These are phyloP conservation scores for Diaporthe citriasiana DNA, from an alignment of 2,329 filamentous ascomycete species.

Conservation along the genomic window DNA sequence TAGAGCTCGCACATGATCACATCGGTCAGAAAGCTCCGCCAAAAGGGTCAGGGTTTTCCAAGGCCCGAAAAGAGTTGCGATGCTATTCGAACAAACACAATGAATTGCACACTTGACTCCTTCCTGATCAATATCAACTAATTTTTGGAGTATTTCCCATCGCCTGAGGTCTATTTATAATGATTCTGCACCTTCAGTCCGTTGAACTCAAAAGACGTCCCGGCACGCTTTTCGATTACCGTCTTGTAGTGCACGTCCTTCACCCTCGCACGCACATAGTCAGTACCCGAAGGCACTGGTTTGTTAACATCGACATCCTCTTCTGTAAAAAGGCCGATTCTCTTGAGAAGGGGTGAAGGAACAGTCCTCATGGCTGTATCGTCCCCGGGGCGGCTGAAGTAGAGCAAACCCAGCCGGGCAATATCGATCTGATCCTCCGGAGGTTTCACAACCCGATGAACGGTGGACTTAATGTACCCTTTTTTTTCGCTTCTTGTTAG, in stretches of 20 bases:
- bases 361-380: background rate
- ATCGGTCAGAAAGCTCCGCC: no score
- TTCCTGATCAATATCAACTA: background rate
- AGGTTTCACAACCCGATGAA: conserved; percentile 13
- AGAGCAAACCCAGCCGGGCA: conserved; percentile 6
- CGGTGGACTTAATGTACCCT: conserved; percentile 8
- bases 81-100: background rate
- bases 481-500: background rate
- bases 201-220: conserved; percentile 59
- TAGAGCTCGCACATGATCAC: no score
- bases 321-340: background rate
- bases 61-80: background rate
- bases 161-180: background rate
- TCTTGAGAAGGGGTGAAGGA: conserved; percentile 5
- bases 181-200: conserved; percentile 9
- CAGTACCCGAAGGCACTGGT: conserved; percentile 55
- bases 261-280: conserved; percentile 61
- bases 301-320: background rate
- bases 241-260: conserved; percentile 62
- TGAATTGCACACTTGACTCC: background rate
- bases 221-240: conserved; percentile 58
- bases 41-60: no score
- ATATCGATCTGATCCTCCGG: conserved; percentile 5
- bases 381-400: conserved; percentile 8
- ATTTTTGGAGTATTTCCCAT: no score